Conservation (phyloP, 257 asterid species). For the Solanum gandarillasii region DNA sequence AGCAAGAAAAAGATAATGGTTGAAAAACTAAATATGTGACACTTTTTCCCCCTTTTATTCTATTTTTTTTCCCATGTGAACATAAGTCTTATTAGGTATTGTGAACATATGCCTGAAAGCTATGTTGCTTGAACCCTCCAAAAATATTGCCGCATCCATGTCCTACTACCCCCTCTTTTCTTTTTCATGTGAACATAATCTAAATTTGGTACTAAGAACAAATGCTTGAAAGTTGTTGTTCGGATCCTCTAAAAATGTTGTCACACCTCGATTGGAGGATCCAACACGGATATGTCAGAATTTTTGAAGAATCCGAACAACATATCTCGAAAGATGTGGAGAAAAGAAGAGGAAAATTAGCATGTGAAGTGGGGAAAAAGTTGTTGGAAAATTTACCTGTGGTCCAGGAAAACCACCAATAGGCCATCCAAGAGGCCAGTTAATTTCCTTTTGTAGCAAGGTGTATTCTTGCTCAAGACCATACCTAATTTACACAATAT, state of each 20-base stretch:
- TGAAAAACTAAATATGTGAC: not conserved
- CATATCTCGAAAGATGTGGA: not conserved
- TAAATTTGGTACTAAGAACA: not conserved
- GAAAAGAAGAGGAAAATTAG: not conserved
- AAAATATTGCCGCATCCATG: not conserved
- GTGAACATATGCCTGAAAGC: not conserved
- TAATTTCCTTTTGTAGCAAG: slow-evolving; percentile 58
- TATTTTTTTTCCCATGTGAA: not conserved
- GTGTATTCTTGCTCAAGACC: slow-evolving; percentile 97
- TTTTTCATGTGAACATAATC: not conserved
- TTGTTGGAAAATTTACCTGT: slow-evolving; percentile 37
- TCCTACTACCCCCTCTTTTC: not conserved
- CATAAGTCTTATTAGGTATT: not conserved
- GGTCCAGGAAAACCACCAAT: slow-evolving; percentile 97
- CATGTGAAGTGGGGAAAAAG: not conserved
- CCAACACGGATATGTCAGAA: fast-evolving
- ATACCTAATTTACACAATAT: slow-evolving; percentile 40
- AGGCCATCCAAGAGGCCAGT: slow-evolving; percentile 98
- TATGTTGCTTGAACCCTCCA: not conserved
- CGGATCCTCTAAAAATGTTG: not conserved
- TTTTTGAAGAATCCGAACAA: not conserved
- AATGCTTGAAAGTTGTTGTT: not conserved
- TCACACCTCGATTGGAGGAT: not conserved
- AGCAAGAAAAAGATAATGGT: not conserved
- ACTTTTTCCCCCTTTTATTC: not conserved